These are phyloP conservation scores for Penicillium sp. DNA, from an alignment of 2,329 filamentous ascomycete genomes.

Conservation along the genomic window DNA sequence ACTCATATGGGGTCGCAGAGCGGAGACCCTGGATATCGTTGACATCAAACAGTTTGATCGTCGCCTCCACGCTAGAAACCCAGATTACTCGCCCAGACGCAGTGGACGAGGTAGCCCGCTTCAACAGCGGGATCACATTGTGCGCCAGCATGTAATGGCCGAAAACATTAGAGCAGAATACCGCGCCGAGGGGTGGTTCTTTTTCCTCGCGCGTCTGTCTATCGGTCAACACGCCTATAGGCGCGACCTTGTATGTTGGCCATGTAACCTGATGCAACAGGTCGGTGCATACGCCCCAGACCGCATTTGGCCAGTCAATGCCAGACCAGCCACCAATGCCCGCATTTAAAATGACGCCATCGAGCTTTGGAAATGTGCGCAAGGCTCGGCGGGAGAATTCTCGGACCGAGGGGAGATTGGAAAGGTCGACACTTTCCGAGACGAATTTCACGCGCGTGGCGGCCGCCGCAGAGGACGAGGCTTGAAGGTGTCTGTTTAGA, in stretches of 20 bases:
- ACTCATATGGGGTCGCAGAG: constrained; percentile 67
- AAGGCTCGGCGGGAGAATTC: constrained; percentile 48
- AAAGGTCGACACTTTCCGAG: constrained; percentile 55
- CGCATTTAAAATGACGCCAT: constrained; percentile 77
- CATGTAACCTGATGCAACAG: constrained; percentile 65
- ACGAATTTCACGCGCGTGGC: constrained; percentile 46
- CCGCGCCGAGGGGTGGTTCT: constrained; percentile 64
- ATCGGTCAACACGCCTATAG: constrained; percentile 50
- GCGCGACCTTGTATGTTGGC: constrained; percentile 67
- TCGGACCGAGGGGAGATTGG: constrained; percentile 51
- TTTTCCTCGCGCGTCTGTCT: constrained; percentile 41
- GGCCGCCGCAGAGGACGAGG: constrained; percentile 38
- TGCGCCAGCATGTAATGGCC: constrained; percentile 89
- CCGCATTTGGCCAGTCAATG: constrained; percentile 61
- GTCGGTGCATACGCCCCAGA: constrained; percentile 55
- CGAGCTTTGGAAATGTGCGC: constrained; percentile 59
- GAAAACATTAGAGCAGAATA: constrained; percentile 90
- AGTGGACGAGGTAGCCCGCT: constrained; percentile 39
- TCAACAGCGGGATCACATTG: constrained; percentile 68
- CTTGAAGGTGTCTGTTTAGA: constrained; percentile 58
- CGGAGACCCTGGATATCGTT: constrained; percentile 71
- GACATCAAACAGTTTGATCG: constrained; percentile 51
- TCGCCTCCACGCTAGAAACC: constrained; percentile 76
- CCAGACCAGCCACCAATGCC: constrained; percentile 82
- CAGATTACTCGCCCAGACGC: constrained; percentile 68